Base-by-base conservation (phyloP, 2,329 filamentous ascomycete species). In the Fusarium penzigii region DNA sequence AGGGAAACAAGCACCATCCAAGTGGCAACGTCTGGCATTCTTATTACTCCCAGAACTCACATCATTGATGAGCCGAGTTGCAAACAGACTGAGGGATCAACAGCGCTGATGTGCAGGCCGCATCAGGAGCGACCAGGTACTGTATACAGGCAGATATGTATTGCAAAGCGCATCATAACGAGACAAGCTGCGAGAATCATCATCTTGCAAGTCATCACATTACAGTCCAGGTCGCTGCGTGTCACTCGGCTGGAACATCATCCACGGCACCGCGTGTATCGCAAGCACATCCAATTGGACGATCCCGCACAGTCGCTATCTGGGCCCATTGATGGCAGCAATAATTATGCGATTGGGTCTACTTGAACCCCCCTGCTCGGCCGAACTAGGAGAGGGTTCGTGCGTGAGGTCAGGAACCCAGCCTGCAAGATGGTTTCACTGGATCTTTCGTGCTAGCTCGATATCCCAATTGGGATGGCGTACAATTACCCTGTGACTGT, bases 211-310 rank as follows among this genome's bases (percentile, higher is more conserved):
- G 20, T 38, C 45, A 41, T 16, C 36, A 39, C 5, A 47, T n/a
- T 46, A 13, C n/a, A n/a, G n/a, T n/a, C n/a, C n/a, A n/a, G n/a
- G 34, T 38, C 34, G 34, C 34, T 38, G n/a, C n/a, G n/a, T n/a
- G n/a, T n/a, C n/a, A n/a, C n/a, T n/a, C n/a, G n/a, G n/a, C n/a
- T n/a, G n/a, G n/a, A n/a, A n/a, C n/a, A n/a, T n/a, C n/a, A 13
- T 9, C 34, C 40, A 46, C 20, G 11, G 17, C 7, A 40, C 47
- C 47, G 47, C 41, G 41, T 43, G 32, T 44, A 49, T 34, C 41
- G 40, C 47, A 49, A 44, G 43, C 41, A 49, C 34, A 44, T 49
- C 47, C 47, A 39, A 13, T 49, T 49, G 47, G 47, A 32, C 40
- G 34, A 39, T 32, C 47, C 34, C 9, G 17, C 20, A 17, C n/a